Evolutionary conservation across 2,329 filamentous ascomycete genomes (phyloP), one percentile per base, ranked within the genome.

Genomic region (Tolypocladium guangdongense): DNA sequence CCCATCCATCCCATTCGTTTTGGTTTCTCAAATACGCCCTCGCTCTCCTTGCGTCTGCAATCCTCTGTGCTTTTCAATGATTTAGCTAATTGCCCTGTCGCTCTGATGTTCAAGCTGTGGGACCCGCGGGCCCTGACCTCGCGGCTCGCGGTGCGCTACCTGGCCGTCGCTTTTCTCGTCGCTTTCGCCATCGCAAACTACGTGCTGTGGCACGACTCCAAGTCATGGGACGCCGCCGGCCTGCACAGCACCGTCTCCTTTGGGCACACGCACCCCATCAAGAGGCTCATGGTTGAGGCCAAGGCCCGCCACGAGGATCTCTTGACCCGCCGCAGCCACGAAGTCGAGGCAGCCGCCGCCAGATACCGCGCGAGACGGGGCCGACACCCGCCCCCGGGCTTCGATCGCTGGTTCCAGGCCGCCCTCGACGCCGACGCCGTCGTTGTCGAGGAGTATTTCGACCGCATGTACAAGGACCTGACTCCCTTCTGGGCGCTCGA

Each of bases 351-450:
- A 16, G 78, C 80, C 6, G 79, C 82, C 0, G 68, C 70, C 4
- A 75, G 73, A 24, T 86, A 86, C 62, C 75, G 82, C 54, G 63
- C 68, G 30, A 73, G 75, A 49, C 74, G 82, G 56, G 80, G 80
- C 24, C 73, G 81, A 27, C 79, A 84, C 59, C 82, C 81, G 2
- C 82, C 82, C 4, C 82, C 82, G 0, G 79, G 78, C n/a, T 86
- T 86, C 60, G 74, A 81, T 56, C 68, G 73, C 48, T 85, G 82
- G 82, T 76, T 80, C 59, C 66, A 70, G 35, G 80, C 78, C 53
- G 81, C 82, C 7, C 59, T 67, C 22, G 69, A 76, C 30, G 70
- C 71, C 45, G 68, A 80, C 37, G 75, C 78, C n/a, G 66, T 83
- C 53, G 71, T 84, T 11, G 72, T 85, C 39, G 82, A 85, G 60